These are phyloP conservation scores for Ophiostoma sp. DNA, from an alignment of 2,329 filamentous ascomycete genomes.

Conservation along the genomic window DNA sequence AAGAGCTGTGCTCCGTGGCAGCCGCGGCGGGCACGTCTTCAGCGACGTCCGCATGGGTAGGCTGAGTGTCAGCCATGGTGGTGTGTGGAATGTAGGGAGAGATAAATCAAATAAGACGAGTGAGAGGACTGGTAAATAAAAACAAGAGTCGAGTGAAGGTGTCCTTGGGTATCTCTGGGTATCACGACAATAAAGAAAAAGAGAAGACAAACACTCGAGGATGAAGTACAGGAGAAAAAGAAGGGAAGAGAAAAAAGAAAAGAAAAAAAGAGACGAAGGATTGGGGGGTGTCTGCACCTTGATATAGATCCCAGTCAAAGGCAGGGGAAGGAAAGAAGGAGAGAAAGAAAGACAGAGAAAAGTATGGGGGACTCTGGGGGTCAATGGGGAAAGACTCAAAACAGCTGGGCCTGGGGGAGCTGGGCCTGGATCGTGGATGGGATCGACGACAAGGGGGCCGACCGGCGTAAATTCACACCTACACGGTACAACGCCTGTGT, in stretches of 20 bases:
- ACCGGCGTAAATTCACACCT: neutral
- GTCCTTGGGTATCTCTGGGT: constrained; percentile 6
- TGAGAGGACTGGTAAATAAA: neutral
- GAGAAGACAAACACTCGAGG: neutral
- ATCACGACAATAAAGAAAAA: neutral
- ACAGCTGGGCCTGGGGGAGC: neutral
- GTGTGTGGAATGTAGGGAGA: neutral
- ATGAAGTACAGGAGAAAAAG: neutral
- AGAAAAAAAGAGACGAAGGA: neutral
- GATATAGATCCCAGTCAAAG: neutral
- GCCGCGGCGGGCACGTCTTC: constrained; percentile 3
- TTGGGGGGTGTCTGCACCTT: constrained; percentile 1
- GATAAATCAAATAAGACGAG: neutral
- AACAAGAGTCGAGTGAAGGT: neutral
- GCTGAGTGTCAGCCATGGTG: constrained; percentile 1
- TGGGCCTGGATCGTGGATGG: constrained; percentile 12
- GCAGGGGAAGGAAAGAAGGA: neutral
- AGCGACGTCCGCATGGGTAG: neutral
- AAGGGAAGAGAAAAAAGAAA: neutral
- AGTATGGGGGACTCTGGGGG: neutral
- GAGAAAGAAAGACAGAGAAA: neutral
- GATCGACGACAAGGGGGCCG: constrained; percentile 11
- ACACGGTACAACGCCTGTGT: no score
- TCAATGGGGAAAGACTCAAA: neutral
- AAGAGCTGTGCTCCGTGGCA: neutral